Evolutionary conservation across 768 basidiomycete genomes (phyloP), one percentile per base, ranked within the genome.

Genomic region (Podaxis sp.): DNA sequence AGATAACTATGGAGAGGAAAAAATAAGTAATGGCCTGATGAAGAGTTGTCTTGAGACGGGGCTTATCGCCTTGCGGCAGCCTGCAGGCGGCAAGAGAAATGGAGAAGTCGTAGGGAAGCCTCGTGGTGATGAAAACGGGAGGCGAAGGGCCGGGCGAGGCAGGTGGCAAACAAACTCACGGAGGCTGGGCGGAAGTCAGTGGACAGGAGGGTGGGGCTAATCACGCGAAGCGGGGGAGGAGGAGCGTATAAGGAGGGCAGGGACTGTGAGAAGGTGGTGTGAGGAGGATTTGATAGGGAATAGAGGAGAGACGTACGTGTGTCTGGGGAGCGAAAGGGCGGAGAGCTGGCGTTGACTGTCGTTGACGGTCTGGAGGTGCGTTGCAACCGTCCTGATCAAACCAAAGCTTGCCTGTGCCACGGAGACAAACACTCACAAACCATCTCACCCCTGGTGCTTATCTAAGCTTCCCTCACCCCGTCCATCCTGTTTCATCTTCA

Each of bases 331-430:
- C 28, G 48, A 22, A 19, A 24, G 49, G 49, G 49, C 22, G 26
- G 17, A 17, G 17, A 24, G 49, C 26, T 51, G 68, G 72, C 73
- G 72, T 67, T 71, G 74, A 73, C 75, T 77, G 76, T 76, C 76
- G 76, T 73, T 76, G 78, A 75, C 74, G 69, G 68, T 65, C 67
- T 72, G 65, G 66, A 73, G 71, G 71, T 73, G 74, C 74, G 77
- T 79, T 78, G 77, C 77, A 79, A 79, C 77, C 55, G 73, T 76
- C 73, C 71, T 77, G 74, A 79, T 77, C 73, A 74, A 74, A 73
- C 63, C 58, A 59, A 51, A 38, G 46, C 57, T 73, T 72, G 67
- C 59, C 74, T 69, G 73, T 74, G 71, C 71, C 71, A 72, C 70
- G 64, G 33, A 13, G 15, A 42, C 68, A 67, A 67, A 67, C 61